phyloP scores from a whole-genome alignment of 108 stramenopile genomes.

The Cyclotella cryptica region DNA sequence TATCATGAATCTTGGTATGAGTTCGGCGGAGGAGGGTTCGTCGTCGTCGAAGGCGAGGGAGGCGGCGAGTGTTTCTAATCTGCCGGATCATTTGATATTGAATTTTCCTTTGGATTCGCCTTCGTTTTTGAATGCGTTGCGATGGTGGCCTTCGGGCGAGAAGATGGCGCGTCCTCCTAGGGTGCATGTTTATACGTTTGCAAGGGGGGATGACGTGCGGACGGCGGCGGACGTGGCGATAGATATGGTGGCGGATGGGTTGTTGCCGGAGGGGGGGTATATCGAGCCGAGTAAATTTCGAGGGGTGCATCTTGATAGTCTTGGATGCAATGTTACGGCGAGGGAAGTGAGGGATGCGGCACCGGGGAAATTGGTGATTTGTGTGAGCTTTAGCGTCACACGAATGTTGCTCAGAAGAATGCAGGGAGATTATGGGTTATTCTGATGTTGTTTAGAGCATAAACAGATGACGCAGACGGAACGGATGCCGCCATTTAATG shows the following conservation, averaged over 20 bases:
- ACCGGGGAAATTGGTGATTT: conserved; percentile 86
- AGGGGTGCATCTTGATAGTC: conserved; percentile 66
- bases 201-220: conserved; percentile 51
- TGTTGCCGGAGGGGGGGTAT: conserved; percentile 64
- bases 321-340: conserved; percentile 68
- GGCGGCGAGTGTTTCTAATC: conserved; percentile 22
- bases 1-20: conserved; percentile 72
- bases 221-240: conserved; percentile 70
- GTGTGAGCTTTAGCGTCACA: conserved; percentile 83
- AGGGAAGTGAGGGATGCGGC: conserved; percentile 85
- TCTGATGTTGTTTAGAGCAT: neutral
- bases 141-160: conserved; percentile 73
- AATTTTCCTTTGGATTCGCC: conserved; percentile 83
- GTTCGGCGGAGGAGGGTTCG: neutral
- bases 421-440: conserved; percentile 73
- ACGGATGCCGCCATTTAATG: no score
- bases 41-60: conserved; percentile 11
- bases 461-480: neutral
- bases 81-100: conserved; percentile 84
- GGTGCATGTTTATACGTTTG: conserved; percentile 83
- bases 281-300: conserved; percentile 52
- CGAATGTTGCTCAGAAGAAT: conserved; percentile 67
- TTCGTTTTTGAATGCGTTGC: conserved; percentile 70
- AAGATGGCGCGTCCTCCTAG: conserved; percentile 40
- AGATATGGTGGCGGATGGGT: conserved; percentile 68